Evolutionary conservation across 2,329 filamentous ascomycete genomes (phyloP), one percentile per base, ranked within the genome.

Genomic region (Pseudogymnoascus sp.): DNA sequence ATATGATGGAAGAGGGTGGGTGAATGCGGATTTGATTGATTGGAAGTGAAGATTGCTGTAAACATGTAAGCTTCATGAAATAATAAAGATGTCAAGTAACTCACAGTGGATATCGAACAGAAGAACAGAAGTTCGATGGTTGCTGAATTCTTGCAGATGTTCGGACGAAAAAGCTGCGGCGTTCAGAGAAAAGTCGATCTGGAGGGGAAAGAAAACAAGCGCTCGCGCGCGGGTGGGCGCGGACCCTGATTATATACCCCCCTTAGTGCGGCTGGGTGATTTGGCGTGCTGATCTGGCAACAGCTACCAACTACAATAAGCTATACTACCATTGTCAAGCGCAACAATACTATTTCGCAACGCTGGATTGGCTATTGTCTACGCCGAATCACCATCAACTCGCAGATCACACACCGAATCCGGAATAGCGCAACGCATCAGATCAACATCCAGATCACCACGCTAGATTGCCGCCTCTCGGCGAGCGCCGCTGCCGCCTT

Each of bases 351-450:
- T 16, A 28, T 53, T 31, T 16, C 9, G 25, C 46, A 53, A 53
- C 46, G n/a, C 46, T 25, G 8, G 46, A 53, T 53, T 53, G 46
- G 49, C 49, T 34, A 56, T 56, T 56, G 49, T 56, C 49, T 12
- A 49, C 12, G 16, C 49, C 6, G 18, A 34, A 56, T 56, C 49
- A 56, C 49, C 14, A 18, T 6, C 28, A 34, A 34, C 16, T 18
- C 16, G 28, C 8, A 34, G 16, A 56, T 56, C 49, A 56, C 49
- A 1, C n/a, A 56, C 49, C 49, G 3, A 34, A 56, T 34, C 25
- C 8, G 49, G 49, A 56, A 34, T 56, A 56, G 49, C 11, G n/a
- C 28, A 56, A 56, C 9, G n/a, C 49, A 56, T 3, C 28, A 56
- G 25, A 16, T 56, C 28, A 56, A 56, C 16, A 53, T 31, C 11